Evolutionary conservation across 345 rosid genomes (phyloP).

Genomic region (Raphanus sativus): DNA sequence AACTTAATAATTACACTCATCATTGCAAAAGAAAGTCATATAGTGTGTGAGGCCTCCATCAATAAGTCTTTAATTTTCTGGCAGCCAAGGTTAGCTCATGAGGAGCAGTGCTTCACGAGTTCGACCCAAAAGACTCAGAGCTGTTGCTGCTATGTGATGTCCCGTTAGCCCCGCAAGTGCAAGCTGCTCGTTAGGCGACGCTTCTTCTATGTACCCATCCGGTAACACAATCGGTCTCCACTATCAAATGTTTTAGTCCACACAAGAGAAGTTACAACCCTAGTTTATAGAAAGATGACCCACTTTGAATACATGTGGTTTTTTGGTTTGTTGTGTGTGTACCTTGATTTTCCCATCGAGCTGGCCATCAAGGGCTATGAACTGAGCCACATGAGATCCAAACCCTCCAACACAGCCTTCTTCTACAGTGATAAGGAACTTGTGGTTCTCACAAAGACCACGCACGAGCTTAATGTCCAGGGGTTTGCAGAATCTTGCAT

Average conservation of each 20-base stretch:
- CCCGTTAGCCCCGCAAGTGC: constrained; percentile 77
- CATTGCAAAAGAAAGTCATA: not conserved
- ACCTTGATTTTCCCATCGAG: constrained; percentile 85
- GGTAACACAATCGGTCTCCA: constrained; percentile 94
- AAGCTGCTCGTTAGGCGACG: constrained; percentile 72
- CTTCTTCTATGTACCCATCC: constrained; percentile 76
- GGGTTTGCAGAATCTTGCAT: constrained; percentile 97
- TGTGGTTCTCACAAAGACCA: constrained; percentile 66
- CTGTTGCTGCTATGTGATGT: constrained; percentile 90
- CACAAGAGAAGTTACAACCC: not conserved
- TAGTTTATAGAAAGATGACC: not conserved
- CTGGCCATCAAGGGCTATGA: constrained; percentile 85
- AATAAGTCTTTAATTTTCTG: constrained; percentile 14
- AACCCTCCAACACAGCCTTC: constrained; percentile 94
- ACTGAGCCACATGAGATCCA: constrained; percentile 87
- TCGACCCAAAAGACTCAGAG: constrained; percentile 74
- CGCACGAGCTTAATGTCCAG: constrained; percentile 76
- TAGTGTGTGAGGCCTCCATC: constrained; percentile 10
- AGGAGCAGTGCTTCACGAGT: constrained; percentile 85
- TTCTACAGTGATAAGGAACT: constrained; percentile 75
- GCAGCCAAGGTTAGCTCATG: constrained; percentile 55
- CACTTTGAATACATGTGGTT: constrained; percentile 1
- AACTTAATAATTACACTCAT: not conserved
- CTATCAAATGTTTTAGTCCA: constrained; percentile 43
- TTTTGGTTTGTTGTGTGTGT: constrained; percentile 7